Evolutionary conservation across 2,329 filamentous ascomycete species (phyloP).

Genomic region (Ascochyta lentis): DNA sequence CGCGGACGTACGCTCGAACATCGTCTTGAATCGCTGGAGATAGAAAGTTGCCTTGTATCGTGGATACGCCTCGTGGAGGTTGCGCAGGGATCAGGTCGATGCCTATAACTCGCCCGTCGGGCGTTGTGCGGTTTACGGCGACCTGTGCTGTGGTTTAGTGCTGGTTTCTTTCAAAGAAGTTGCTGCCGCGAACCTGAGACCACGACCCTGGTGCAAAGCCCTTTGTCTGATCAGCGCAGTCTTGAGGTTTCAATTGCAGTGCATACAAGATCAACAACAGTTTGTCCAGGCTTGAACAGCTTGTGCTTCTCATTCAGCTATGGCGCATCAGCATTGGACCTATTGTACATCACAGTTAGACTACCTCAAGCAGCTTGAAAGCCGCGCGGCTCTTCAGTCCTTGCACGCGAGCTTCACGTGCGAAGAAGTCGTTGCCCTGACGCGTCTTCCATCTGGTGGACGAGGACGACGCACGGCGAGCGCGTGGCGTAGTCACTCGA

Average conservation of each 20-base stretch:
- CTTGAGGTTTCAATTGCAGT: background rate
- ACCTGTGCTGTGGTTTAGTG: slow-evolving; percentile 62
- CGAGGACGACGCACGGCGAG: slow-evolving; percentile 42
- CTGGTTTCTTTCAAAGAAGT: background rate
- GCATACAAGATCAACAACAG: slow-evolving; percentile 83
- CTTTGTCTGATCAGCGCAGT: slow-evolving; percentile 49
- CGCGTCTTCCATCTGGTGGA: slow-evolving; percentile 83
- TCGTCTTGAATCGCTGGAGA: slow-evolving; percentile 74
- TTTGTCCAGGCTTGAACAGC: slow-evolving; percentile 80
- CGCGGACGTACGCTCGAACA: slow-evolving; percentile 76
- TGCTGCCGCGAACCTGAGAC: slow-evolving; percentile 58
- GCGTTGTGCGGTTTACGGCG: slow-evolving; percentile 77
- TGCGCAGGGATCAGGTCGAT: slow-evolving; percentile 94
- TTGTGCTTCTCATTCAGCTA: slow-evolving; percentile 83
- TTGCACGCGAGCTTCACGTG: slow-evolving; percentile 76
- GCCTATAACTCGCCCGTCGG: slow-evolving; percentile 80
- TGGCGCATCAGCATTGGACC: slow-evolving; percentile 21
- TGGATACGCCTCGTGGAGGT: slow-evolving; percentile 88
- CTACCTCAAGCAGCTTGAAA: slow-evolving; percentile 87
- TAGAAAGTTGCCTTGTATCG: slow-evolving; percentile 94
- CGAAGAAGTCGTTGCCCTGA: slow-evolving; percentile 75
- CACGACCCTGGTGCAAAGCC: slow-evolving; percentile 76
- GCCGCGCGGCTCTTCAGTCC: slow-evolving; percentile 89
- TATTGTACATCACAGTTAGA: background rate
- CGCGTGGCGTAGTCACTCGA: slow-evolving; percentile 7